Conservation (phyloP, 228 moss, liverwort and hornwort genomes). For the Sphagnum magellanicum region DNA sequence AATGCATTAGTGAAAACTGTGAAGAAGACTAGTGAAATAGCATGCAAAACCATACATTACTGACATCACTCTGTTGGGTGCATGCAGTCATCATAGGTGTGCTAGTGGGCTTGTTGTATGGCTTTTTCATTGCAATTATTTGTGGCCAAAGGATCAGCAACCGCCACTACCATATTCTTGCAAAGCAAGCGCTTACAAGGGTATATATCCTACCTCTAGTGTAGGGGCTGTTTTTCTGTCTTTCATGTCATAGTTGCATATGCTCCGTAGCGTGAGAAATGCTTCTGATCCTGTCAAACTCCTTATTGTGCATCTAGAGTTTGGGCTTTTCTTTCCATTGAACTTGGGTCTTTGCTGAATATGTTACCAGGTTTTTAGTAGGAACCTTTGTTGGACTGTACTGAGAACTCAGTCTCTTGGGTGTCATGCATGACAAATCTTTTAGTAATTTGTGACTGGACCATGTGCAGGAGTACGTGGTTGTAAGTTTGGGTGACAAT, state of each 20-base stretch:
- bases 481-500: slow-evolving; percentile 62
- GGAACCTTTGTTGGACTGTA: too few species aligned
- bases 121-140: slow-evolving; percentile 85
- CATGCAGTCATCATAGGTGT: slow-evolving; percentile 71
- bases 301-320: not conserved
- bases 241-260: not conserved
- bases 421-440: too few species aligned
- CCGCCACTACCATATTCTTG: slow-evolving; percentile 83
- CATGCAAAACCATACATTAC: too few species aligned
- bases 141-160: slow-evolving; percentile 83
- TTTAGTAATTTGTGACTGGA: not conserved
- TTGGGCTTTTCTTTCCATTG: not conserved
- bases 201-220: slow-evolving; percentile 16
- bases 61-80: slow-evolving; percentile 5
- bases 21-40: too few species aligned
- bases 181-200: slow-evolving; percentile 84
- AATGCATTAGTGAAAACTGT: too few species aligned
- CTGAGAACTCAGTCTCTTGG: too few species aligned
- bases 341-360: not conserved
- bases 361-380: not conserved
- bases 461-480: slow-evolving; percentile 70
- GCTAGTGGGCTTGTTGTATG: slow-evolving; percentile 76
- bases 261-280: not conserved
- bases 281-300: not conserved
- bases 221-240: not conserved